phyloP scores from a whole-genome alignment of 2,329 filamentous ascomycete species.

The Thielaviopsis musarum region DNA sequence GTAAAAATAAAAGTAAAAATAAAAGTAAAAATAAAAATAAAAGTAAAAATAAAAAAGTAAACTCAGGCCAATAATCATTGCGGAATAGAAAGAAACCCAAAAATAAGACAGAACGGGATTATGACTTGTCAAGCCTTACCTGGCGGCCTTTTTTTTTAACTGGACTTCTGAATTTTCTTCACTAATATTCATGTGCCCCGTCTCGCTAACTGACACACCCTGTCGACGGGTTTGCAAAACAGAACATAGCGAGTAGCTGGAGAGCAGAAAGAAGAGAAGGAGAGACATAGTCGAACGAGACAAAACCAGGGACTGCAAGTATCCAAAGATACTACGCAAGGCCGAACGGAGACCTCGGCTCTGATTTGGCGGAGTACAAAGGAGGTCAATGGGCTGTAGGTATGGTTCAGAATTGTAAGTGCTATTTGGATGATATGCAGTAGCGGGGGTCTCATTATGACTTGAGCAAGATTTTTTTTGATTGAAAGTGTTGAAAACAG shows the following conservation, averaged over 20 bases:
- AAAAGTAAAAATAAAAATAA: no score
- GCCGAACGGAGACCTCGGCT: neutral
- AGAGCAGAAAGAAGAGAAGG: neutral
- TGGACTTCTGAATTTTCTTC: neutral
- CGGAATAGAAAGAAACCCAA: no score
- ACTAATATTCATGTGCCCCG: neutral
- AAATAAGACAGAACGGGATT: neutral
- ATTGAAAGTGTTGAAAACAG: neutral
- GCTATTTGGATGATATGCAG: neutral
- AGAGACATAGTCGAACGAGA: neutral
- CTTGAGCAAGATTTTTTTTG: no score
- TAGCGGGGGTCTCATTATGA: neutral
- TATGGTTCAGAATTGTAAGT: neutral
- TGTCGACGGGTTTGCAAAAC: neutral
- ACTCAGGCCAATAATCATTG: no score
- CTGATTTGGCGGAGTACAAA: neutral
- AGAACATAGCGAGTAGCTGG: neutral
- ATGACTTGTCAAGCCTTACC: neutral
- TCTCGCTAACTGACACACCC: constrained; percentile 4
- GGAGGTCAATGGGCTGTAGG: neutral
- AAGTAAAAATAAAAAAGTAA: no score
- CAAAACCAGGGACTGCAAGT: neutral
- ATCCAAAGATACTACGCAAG: neutral
- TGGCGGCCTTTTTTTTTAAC: neutral
- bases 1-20: no score